Conservation (phyloP, 116 monocot species). For the Phalaenopsis hybrid region DNA sequence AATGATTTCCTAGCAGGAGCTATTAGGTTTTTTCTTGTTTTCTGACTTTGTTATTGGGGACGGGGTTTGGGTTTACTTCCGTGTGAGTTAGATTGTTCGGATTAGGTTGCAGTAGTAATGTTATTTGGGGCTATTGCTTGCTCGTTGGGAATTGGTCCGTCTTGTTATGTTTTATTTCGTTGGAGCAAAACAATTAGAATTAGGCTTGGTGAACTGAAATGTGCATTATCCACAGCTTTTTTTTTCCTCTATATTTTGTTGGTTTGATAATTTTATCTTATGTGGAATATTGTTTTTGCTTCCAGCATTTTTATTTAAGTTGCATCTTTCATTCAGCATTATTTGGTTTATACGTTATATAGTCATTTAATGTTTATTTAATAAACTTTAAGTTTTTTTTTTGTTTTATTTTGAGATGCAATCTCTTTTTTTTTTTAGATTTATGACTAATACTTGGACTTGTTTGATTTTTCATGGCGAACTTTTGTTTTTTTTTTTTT, state of each 20-base stretch:
- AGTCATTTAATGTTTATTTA: background rate
- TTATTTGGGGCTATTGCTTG: background rate
- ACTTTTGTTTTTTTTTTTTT: background rate
- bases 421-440: background rate
- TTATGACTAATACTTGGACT: background rate
- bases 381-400: background rate
- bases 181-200: background rate
- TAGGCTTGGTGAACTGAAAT: background rate
- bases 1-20: background rate
- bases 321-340: background rate
- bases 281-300: background rate
- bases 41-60: background rate
- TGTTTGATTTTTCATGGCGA: background rate
- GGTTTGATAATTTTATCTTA: background rate
- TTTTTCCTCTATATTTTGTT: background rate
- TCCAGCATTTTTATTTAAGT: background rate
- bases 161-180: background rate
- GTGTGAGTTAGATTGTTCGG: background rate
- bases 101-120: background rate
- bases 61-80: background rate
- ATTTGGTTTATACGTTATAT: background rate
- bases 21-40: background rate
- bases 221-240: background rate
- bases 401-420: background rate
- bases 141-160: background rate